Base-by-base conservation (phyloP, 495 filamentous ascomycete species). In the Delitschia confertaspora region DNA sequence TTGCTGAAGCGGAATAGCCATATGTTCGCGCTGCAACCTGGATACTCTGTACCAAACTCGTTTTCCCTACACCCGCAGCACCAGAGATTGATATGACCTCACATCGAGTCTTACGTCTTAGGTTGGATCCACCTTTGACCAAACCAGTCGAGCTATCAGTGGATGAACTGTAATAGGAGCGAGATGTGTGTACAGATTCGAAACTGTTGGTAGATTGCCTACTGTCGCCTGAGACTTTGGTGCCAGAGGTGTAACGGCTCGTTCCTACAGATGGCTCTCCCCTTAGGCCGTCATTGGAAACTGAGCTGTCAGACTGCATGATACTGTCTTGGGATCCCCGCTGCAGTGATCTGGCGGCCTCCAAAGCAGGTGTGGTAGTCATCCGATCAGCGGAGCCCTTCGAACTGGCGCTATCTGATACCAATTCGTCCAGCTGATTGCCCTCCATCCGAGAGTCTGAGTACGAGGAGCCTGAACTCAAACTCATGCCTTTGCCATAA, bases 1-100 rank as follows among this genome's bases (percentile, higher is more conserved):
- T 88, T 14, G 85, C 79, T 25, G 80, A 80, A 0, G 85, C 83
- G 55, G 86, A 87, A 53, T 89, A 95, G 0, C 85, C 85, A 35
- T 70, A 59, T 43, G 76, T 76, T 31, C 88, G 75, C 6, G 84
- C 86, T 24, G 79, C 71, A 11, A 75, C 70, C 43, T 89, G 76
- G 7, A 88, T 75, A 20, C 78, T 81, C 55, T 88, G 85, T 17
- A 91, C 70, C 6, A 95, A 73, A 48, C 78, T 81, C 20, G 83
- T 85, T 60, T 95, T 95, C 9, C 88, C 88, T 19, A 88, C 69
- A 0, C 88, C 88, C 24, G 82, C 78, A 25, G 73, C 69, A 6
- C 85, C 88, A 37, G 76, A 75, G 25, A 95, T 79, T 11, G 77
- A 74, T 33, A 93, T 75, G 16, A 95, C 74, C 55, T 93, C 86